phyloP scores from a whole-genome alignment of 192 early-diverging fungal species.

The Coemansia guatemalensis region DNA sequence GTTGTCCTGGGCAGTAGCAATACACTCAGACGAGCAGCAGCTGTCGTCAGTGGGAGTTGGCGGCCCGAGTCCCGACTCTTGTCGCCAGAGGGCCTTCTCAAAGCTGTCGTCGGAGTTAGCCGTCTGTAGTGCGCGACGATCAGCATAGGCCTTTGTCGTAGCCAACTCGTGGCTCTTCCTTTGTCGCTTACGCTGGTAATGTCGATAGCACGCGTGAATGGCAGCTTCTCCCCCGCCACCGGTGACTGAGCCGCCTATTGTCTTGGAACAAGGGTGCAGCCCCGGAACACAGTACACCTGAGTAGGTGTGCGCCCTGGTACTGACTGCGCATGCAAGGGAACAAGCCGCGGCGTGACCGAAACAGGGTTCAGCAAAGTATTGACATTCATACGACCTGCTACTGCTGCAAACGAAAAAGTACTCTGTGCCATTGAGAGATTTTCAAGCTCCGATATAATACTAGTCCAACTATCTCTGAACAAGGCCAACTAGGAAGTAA shows the following conservation, averaged over 20 bases:
- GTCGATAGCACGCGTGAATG: too few species aligned
- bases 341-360: slow-evolving; percentile 2
- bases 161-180: not conserved
- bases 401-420: not conserved
- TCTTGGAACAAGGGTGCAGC: too few species aligned
- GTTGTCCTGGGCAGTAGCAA: slow-evolving; percentile 2
- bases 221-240: too few species aligned
- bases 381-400: slow-evolving; percentile 8
- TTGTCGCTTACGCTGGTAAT: not conserved
- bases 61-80: slow-evolving; percentile 32
- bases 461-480: not conserved
- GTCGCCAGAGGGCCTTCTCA: slow-evolving; percentile 29
- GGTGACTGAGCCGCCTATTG: too few species aligned
- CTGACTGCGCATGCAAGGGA: not conserved
- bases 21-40: slow-evolving; percentile 2
- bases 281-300: too few species aligned
- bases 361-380: slow-evolving; percentile 5
- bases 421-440: too few species aligned
- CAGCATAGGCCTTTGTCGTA: not conserved
- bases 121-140: not conserved
- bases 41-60: slow-evolving; percentile 4
- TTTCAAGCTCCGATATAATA: slow-evolving; percentile 4
- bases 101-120: slow-evolving; percentile 12
- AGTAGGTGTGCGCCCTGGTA: not conserved
- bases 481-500: not conserved